A percentile compares a stretch with the other conserved stretches of the same genome.
These are phyloP conservation scores for Fragilariopsis cylindrus DNA, from an alignment of 108 stramenopile species.

Conservation along the genomic window DNA sequence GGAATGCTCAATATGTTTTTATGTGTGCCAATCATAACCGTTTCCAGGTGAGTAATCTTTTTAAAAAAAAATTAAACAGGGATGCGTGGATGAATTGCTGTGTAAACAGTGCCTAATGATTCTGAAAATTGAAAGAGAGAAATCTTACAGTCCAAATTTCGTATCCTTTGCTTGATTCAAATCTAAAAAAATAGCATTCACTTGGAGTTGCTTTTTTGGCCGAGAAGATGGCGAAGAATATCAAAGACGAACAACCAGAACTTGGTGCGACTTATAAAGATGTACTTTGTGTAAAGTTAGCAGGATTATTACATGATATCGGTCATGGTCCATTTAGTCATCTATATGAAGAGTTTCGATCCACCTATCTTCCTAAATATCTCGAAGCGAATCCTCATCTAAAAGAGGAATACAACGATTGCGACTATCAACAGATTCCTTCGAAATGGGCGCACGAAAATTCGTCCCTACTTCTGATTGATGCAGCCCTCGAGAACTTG, in stretches of 20 bases:
- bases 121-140: background rate
- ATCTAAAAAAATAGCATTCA: slow-evolving; percentile 17
- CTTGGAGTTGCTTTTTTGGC: slow-evolving; percentile 83
- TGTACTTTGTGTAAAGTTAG: slow-evolving; percentile 90
- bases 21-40: slow-evolving; percentile 80
- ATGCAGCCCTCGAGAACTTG: slow-evolving; percentile 58
- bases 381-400: slow-evolving; percentile 34
- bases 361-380: slow-evolving; percentile 35
- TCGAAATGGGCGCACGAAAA: slow-evolving; percentile 73
- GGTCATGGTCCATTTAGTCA: slow-evolving; percentile 93
- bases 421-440: slow-evolving; percentile 22
- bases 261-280: slow-evolving; percentile 79
- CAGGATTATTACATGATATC: slow-evolving; percentile 90
- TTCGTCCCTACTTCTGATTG: slow-evolving; percentile 76
- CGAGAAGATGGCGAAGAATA: slow-evolving; percentile 47
- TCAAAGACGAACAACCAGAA: slow-evolving; percentile 53
- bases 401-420: slow-evolving; percentile 32
- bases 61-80: slow-evolving; percentile 57
- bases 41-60: slow-evolving; percentile 49
- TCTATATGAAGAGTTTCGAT: slow-evolving; percentile 52
- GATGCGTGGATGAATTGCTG: background rate
- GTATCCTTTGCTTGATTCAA: background rate
- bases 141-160: background rate
- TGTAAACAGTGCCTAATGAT: background rate
- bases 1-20: slow-evolving; percentile 72